Conservation (phyloP, 1,284 basidiomycete genomes). For the Vanrija humicola region DNA sequence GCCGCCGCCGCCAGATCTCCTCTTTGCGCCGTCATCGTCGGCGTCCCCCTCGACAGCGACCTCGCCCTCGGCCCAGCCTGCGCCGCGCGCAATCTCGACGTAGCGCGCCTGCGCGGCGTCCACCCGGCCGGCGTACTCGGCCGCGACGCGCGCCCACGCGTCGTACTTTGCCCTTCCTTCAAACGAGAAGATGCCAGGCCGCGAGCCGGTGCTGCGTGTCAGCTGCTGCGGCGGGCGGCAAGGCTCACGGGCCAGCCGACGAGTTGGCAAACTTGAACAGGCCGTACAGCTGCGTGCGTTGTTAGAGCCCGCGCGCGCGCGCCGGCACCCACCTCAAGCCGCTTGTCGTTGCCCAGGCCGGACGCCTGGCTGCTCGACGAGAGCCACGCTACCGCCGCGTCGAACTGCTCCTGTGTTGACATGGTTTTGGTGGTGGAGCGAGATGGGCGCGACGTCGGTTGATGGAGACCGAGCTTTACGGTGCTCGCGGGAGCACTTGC, state of each 20-base stretch:
- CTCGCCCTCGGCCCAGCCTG: conserved; percentile 58
- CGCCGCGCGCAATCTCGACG: conserved; percentile 61
- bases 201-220: conserved; percentile 52
- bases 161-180: conserved; percentile 82
- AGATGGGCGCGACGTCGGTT: neutral
- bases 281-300: conserved; percentile 70
- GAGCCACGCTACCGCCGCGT: conserved; percentile 34
- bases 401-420: conserved; percentile 20
- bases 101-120: conserved; percentile 55
- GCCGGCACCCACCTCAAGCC: conserved; percentile 35
- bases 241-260: conserved; percentile 27
- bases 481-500: neutral
- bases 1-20: conserved; percentile 51
- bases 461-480: neutral
- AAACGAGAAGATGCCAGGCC: conserved; percentile 77
- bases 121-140: conserved; percentile 52
- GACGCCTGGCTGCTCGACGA: conserved; percentile 28
- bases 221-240: neutral
- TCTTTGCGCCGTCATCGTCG: conserved; percentile 23
- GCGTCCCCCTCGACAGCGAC: conserved; percentile 1
- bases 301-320: neutral
- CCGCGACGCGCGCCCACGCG: conserved; percentile 64
- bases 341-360: conserved; percentile 30
- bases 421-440: neutral
- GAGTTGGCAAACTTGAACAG: conserved; percentile 72